A percentile compares a stretch with the other conserved stretches of the same genome.
These are phyloP conservation scores for Candida piceae DNA, from an alignment of 805 yeast species.

Conservation along the genomic window DNA sequence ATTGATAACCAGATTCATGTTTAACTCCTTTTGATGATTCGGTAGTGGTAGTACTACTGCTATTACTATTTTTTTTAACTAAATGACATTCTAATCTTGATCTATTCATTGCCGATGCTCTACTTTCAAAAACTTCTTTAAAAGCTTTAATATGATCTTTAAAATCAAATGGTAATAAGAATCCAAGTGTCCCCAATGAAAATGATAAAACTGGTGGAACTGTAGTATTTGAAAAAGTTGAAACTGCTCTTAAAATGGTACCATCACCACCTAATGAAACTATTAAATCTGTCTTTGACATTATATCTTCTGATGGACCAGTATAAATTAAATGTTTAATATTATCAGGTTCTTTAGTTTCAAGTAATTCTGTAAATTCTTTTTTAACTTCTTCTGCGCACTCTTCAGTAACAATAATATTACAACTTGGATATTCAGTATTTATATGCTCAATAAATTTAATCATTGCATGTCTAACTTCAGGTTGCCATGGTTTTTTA, in stretches of 20 bases:
- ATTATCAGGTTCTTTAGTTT: not conserved
- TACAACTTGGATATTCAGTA: conserved; percentile 59
- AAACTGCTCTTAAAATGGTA: conserved; percentile 79
- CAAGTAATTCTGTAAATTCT: conserved; percentile 1
- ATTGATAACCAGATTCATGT: conserved; percentile 13
- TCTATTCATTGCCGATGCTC: conserved; percentile 70
- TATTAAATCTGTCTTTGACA: conserved; percentile 66
- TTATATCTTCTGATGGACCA: conserved; percentile 53
- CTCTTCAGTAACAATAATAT: conserved; percentile 71
- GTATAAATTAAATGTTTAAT: conserved; percentile 43
- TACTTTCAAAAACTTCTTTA: conserved; percentile 56
- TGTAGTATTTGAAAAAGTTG: conserved; percentile 60
- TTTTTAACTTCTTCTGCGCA: conserved; percentile 55
- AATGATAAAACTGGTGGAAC: conserved; percentile 90
- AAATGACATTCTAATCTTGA: conserved; percentile 76
- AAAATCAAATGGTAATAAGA: conserved; percentile 82
- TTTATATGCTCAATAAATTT: conserved; percentile 59
- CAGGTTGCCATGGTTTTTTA: conserved; percentile 75
- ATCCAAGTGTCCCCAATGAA: conserved; percentile 89
- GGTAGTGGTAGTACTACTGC: conserved; percentile 9
- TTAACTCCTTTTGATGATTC: conserved; percentile 11
- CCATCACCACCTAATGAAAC: conserved; percentile 97
- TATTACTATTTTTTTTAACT: conserved; percentile 27
- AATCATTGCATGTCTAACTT: conserved; percentile 62
- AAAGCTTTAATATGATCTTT: conserved; percentile 56